These are phyloP conservation scores for Salix suchowensis DNA, from an alignment of 345 rosid genomes.

Conservation along the genomic window DNA sequence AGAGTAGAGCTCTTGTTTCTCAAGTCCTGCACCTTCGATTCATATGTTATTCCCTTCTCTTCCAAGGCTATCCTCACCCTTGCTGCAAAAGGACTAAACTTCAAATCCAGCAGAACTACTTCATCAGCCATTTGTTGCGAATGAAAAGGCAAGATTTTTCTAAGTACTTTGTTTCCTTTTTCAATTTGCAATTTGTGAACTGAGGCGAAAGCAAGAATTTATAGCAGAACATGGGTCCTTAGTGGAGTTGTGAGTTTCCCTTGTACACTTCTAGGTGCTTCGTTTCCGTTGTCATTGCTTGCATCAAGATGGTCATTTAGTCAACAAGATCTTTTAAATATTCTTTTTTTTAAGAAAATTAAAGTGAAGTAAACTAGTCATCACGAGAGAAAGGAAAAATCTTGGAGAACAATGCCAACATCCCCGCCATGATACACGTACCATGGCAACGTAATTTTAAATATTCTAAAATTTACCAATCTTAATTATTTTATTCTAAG, in stretches of 20 bases:
- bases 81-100: slow-evolving; percentile 7
- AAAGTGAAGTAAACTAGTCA: background rate
- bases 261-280: background rate
- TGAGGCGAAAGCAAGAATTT: background rate
- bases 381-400: background rate
- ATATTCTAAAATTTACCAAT: too few species aligned
- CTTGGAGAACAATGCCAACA: background rate
- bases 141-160: background rate
- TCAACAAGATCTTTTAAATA: background rate
- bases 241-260: background rate
- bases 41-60: slow-evolving; percentile 11
- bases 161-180: background rate
- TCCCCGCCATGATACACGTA: too few species aligned
- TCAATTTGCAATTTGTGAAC: background rate
- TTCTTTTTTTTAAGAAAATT: background rate
- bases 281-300: background rate
- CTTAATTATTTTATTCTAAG: too few species aligned
- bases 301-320: background rate
- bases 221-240: background rate
- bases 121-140: background rate
- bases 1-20: slow-evolving; percentile 11
- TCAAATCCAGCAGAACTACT: background rate
- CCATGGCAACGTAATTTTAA: too few species aligned
- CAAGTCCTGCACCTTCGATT: slow-evolving; percentile 6
- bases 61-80: slow-evolving; percentile 15